Percentiles rank a stretch among this genome's conserved stretches.
These are phyloP conservation scores for Diaporthe humulicola DNA, from an alignment of 2,329 filamentous ascomycete genomes.

Conservation along the genomic window DNA sequence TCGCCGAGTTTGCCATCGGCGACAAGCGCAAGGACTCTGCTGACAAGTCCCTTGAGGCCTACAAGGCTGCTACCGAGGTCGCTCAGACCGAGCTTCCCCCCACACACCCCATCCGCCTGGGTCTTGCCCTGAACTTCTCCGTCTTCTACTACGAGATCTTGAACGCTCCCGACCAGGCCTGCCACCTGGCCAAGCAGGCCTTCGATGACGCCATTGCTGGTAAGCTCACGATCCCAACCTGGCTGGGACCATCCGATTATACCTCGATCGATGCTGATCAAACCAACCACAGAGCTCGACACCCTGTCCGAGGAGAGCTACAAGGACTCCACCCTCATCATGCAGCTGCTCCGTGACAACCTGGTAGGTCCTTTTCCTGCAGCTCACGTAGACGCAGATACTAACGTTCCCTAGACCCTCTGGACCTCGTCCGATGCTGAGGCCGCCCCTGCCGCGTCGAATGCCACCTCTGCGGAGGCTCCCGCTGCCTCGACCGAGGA, in stretches of 20 bases:
- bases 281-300: constrained; percentile 79
- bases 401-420: constrained; percentile 78
- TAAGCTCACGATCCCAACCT: constrained; percentile 46
- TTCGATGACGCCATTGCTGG: constrained; percentile 96
- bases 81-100: constrained; percentile 90
- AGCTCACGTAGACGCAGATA: background rate
- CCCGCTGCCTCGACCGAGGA: constrained; percentile 65
- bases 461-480: constrained; percentile 56
- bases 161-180: constrained; percentile 97
- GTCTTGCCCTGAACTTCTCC: constrained; percentile 94
- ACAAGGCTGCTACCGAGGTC: constrained; percentile 94
- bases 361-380: constrained; percentile 70
- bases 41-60: constrained; percentile 94
- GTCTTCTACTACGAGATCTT: constrained; percentile 99
- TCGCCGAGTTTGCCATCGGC: constrained; percentile 94
- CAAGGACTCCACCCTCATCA: constrained; percentile 98
- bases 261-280: constrained; percentile 32
- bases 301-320: constrained; percentile 98
- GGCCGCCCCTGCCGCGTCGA: constrained; percentile 71
- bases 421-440: constrained; percentile 99
- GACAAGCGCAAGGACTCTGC: constrained; percentile 96
- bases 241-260: background rate
- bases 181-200: constrained; percentile 96
- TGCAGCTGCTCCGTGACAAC: constrained; percentile 98
- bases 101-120: constrained; percentile 93